Evolutionary conservation across 306 rosid genomes (phyloP), one percentile per base, ranked within the genome.

Genomic region (Trichosanthes cucumerina): DNA sequence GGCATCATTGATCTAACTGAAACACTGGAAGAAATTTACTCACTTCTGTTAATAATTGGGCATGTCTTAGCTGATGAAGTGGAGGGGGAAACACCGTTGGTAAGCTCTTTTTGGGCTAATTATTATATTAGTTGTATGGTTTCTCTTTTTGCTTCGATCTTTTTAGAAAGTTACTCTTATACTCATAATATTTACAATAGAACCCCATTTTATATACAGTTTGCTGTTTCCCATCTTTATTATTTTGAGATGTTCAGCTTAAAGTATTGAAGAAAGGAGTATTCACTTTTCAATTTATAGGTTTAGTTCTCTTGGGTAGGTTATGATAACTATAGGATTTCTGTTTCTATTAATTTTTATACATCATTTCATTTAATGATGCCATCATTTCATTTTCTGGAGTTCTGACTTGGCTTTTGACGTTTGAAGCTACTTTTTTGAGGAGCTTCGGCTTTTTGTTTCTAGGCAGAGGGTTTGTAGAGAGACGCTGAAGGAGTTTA

Each of bases 41-140:
- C 98, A 16, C 84, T 94, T 84, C 78, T 94, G 86, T 87, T 94
- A 75, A 86, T 92, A 79, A 90, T 86, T 81, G 97, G 98, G 71
- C 98, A 94, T 36, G 96, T 92, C 75, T 79, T 90, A 34, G 96
- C 98, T 59, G 98, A 94, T 79, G 98, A 94, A 86, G 98, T 96
- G 82, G 96, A 90, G 83, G 98, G 98, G 64, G 98, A 94, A 85
- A 87, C 91, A 65, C 98, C 98, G 1, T 69, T 86, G 95, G 98
- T 92, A 92, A 81, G 83, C 12, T 58, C 59, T 77, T 79, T 57
- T 82, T 71, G 60, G 33, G 33, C 24, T 59, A 56, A 24, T 19
- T 16, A 26, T 18, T 36, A 19, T 81, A 56, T 64, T 39, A n/a
- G 15, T 69, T 41, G 0, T 21, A 39, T 26, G 28, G 60, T 68